These are phyloP conservation scores for Auxenochlorella pyrenoidosa DNA, from an alignment of 139 green algal genomes.

Conservation along the genomic window DNA sequence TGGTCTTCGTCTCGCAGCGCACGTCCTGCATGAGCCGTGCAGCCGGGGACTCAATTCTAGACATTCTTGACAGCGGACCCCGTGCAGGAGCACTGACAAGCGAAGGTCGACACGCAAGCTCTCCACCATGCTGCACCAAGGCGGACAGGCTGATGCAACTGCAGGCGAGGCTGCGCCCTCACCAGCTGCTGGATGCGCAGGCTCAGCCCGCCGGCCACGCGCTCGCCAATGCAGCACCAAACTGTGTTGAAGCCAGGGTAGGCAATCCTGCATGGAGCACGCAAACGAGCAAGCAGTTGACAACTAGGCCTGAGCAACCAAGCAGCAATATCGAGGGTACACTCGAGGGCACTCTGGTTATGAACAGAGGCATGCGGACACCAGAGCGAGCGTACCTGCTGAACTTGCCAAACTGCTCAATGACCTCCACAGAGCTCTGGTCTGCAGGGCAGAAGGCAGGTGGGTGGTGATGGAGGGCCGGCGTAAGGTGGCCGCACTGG, in stretches of 20 bases:
- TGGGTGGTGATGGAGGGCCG: background rate
- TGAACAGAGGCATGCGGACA: no score
- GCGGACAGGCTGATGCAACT: background rate
- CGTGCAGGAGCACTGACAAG: no score
- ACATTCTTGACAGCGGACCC: no score
- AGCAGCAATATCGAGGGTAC: no score
- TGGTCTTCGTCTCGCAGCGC: constrained; percentile 84
- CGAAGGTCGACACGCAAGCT: background rate
- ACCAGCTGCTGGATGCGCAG: constrained; percentile 83
- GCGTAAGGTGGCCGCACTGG: no score
- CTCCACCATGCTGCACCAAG: background rate
- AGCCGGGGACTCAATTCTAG: no score
- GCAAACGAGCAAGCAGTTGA: no score
- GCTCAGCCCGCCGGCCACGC: constrained; percentile 59
- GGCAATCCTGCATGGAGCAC: no score
- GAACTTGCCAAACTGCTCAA: constrained; percentile 48
- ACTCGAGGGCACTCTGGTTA: no score
- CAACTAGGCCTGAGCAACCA: no score
- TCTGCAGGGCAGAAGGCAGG: constrained; percentile 28
- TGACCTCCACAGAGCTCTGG: constrained; percentile 43
- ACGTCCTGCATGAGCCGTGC: no score
- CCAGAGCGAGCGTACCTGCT: background rate
- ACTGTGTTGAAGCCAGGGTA: constrained; percentile 67
- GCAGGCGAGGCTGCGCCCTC: background rate
- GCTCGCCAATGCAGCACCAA: constrained; percentile 61